Percentiles rank a stretch among this genome's conserved stretches.
Evolutionary conservation across 192 early-diverging fungal genomes (phyloP).

Genomic region (Backusella westeae): DNA sequence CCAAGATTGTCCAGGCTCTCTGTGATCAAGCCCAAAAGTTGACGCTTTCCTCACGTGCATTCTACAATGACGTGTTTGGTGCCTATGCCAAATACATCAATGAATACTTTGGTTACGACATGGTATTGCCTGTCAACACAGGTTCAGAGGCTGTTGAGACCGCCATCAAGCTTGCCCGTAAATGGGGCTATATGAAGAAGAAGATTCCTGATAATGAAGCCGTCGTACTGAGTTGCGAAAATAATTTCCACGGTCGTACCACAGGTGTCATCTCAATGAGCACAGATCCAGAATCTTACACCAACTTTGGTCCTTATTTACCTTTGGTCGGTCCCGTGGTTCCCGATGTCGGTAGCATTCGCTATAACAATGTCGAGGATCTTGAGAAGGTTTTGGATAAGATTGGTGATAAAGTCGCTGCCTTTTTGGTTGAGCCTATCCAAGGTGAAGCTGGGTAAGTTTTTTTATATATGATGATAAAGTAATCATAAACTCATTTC

Average conservation of each 20-base stretch:
- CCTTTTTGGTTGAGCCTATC: slow-evolving; percentile 97
- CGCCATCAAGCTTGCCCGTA: slow-evolving; percentile 94
- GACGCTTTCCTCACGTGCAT: slow-evolving; percentile 90
- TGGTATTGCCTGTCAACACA: slow-evolving; percentile 99
- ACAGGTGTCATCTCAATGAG: slow-evolving; percentile 93
- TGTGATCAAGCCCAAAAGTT: slow-evolving; percentile 86
- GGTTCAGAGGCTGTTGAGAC: slow-evolving; percentile 99
- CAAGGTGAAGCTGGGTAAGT: slow-evolving; percentile 94
- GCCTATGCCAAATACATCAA: slow-evolving; percentile 88
- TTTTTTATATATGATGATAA: too few relatives aligned
- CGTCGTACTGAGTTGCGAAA: slow-evolving; percentile 76
- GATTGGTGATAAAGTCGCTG: slow-evolving; percentile 82
- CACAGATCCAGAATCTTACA: slow-evolving; percentile 82
- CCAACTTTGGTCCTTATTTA: slow-evolving; percentile 93
- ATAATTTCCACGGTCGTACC: slow-evolving; percentile 98
- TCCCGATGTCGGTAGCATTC: slow-evolving; percentile 70
- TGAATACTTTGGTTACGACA: slow-evolving; percentile 93
- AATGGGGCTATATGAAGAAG: slow-evolving; percentile 96
- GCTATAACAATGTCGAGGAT: slow-evolving; percentile 86
- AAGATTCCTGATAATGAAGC: slow-evolving; percentile 76
- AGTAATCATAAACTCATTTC: background rate
- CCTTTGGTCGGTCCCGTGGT: slow-evolving; percentile 82
- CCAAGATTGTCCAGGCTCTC: slow-evolving; percentile 89
- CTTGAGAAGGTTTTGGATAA: slow-evolving; percentile 84
- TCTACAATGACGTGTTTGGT: slow-evolving; percentile 95